These are phyloP conservation scores for Fusarium sororula DNA, from an alignment of 2,329 filamentous ascomycete genomes.

Conservation along the genomic window DNA sequence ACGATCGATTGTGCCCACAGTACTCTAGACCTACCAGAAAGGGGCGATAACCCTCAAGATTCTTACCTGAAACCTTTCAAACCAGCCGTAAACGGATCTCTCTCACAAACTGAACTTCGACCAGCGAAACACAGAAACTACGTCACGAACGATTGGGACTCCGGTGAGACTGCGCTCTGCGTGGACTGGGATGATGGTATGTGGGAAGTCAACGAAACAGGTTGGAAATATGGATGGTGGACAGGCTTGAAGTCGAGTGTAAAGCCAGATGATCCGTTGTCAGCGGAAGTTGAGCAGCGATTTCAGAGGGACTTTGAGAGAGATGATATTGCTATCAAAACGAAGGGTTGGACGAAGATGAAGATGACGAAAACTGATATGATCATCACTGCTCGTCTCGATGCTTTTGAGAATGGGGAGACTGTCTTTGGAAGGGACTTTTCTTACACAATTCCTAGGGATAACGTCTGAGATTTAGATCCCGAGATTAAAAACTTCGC, in stretches of 20 bases:
- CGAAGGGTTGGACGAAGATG: background rate
- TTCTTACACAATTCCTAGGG: background rate
- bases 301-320: background rate
- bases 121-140: background rate
- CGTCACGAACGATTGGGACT: background rate
- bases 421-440: background rate
- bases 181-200: background rate
- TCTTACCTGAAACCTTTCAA: background rate
- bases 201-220: background rate
- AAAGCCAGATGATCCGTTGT: background rate
- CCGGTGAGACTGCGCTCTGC: background rate
- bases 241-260: background rate
- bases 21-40: background rate
- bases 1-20: background rate
- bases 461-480: background rate
- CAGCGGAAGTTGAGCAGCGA: background rate
- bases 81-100: background rate
- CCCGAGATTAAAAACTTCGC: fast-evolving
- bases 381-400: background rate
- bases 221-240: background rate
- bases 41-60: background rate
- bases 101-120: background rate
- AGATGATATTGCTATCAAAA: background rate
- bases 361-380: background rate
- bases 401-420: background rate